Conservation (phyloP, 75 land plant species). For the Isoetes taiwanensis region DNA sequence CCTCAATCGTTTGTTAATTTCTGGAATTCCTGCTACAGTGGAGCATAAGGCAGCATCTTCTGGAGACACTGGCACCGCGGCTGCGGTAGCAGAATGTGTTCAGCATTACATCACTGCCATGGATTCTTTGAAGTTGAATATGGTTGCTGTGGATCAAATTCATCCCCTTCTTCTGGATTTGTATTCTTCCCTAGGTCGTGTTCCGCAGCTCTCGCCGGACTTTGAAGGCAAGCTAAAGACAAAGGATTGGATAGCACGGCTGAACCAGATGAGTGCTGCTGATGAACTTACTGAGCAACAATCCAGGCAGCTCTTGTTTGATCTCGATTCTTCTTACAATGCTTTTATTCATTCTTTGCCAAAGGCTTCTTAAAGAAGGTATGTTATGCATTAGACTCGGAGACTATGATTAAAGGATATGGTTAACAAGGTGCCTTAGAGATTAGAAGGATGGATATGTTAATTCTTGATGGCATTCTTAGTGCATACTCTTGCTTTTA, state of each 20-base stretch:
- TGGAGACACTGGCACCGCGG: conserved; percentile 22
- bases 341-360: conserved; percentile 95
- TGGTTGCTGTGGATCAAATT: conserved; percentile 92
- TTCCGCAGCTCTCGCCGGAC: conserved; percentile 46
- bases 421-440: background rate
- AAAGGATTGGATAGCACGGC: conserved; percentile 68
- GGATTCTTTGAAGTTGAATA: conserved; percentile 82
- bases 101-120: conserved; percentile 90
- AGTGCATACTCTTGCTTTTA: background rate
- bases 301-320: conserved; percentile 81
- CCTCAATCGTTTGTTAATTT: conserved; percentile 58
- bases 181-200: conserved; percentile 32
- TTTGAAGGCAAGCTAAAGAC: conserved; percentile 75
- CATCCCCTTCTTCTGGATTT: conserved; percentile 71
- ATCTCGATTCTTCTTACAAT: conserved; percentile 85
- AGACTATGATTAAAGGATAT: background rate
- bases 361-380: conserved; percentile 27
- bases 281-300: conserved; percentile 90
- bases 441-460: conserved; percentile 6
- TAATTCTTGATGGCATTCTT: background rate
- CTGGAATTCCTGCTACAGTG: conserved; percentile 91
- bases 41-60: conserved; percentile 65
- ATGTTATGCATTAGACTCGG: background rate
- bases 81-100: conserved; percentile 73
- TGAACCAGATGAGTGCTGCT: conserved; percentile 83